Conservation (phyloP, 345 rosid genomes). For the Populus pruinosa region DNA sequence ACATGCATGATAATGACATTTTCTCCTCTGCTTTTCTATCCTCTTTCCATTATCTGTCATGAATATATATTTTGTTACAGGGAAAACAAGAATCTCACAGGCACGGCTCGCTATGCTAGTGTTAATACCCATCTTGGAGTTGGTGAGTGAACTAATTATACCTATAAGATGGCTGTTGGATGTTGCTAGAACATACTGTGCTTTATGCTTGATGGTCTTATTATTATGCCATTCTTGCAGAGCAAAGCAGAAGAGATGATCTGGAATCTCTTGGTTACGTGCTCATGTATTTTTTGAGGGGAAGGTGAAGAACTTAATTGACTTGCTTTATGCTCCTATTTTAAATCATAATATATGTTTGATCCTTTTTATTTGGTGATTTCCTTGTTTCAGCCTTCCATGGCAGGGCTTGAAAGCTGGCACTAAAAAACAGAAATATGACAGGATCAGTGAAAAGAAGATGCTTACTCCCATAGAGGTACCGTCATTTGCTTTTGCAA, state of each 20-base stretch:
- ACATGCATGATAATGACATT: background rate
- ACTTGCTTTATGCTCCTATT: background rate
- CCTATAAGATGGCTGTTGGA: background rate
- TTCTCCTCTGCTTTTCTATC: background rate
- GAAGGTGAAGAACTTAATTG: conserved; percentile 52
- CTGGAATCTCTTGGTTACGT: conserved; percentile 99
- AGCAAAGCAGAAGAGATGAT: conserved; percentile 99
- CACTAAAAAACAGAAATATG: conserved; percentile 95
- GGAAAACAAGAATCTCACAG: conserved; percentile 97
- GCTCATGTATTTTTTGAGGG: conserved; percentile 92
- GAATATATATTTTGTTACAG: conserved; percentile 37
- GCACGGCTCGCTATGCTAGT: conserved; percentile 98
- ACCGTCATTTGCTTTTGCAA: conserved; percentile 15
- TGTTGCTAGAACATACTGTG: background rate
- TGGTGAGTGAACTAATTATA: conserved; percentile 48
- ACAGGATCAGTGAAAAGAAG: conserved; percentile 94
- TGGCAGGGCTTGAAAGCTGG: conserved; percentile 98
- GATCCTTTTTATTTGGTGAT: conserved; percentile 12
- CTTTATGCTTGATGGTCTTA: background rate
- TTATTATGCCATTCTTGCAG: conserved; percentile 34
- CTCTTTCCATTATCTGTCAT: conserved; percentile 4
- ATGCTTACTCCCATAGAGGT: conserved; percentile 88
- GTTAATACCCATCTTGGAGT: conserved; percentile 96
- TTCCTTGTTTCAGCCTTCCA: conserved; percentile 65
- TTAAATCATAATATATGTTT: conserved; percentile 2